phyloP scores from a whole-genome alignment of 345 rosid genomes.

The Bruguiera sexangula region DNA sequence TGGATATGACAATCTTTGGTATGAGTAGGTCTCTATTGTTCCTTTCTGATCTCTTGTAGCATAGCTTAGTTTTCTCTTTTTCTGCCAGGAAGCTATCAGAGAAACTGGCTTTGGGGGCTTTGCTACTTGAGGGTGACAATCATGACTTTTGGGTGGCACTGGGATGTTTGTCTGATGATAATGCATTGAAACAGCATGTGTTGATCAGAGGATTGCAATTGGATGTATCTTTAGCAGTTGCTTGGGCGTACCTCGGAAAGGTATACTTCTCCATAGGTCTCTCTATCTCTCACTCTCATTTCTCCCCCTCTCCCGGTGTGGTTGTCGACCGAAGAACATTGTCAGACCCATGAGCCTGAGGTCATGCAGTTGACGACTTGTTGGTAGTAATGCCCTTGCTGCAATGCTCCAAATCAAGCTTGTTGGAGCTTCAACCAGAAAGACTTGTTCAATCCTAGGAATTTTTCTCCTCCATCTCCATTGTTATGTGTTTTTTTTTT shows the following conservation, averaged over 20 bases:
- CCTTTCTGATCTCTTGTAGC: constrained; percentile 18
- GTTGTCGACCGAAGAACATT: too few relatives aligned
- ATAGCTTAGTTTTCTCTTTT: constrained; percentile 26
- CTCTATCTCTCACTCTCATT: background rate
- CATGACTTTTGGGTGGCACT: constrained; percentile 80
- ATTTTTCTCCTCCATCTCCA: too few relatives aligned
- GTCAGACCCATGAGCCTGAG: too few relatives aligned
- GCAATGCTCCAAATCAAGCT: too few relatives aligned
- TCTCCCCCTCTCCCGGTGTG: too few relatives aligned
- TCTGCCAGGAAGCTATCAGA: constrained; percentile 78
- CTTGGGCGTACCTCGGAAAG: constrained; percentile 95
- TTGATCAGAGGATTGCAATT: constrained; percentile 84
- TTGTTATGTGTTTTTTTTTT: too few relatives aligned
- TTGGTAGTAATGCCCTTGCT: too few relatives aligned
- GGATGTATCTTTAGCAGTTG: constrained; percentile 76
- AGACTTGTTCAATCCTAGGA: too few relatives aligned
- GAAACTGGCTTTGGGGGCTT: constrained; percentile 88
- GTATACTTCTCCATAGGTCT: constrained; percentile 31
- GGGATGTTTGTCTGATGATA: constrained; percentile 66
- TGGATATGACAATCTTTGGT: constrained; percentile 51
- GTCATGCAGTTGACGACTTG: too few relatives aligned
- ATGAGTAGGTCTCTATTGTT: constrained; percentile 25
- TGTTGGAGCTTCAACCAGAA: too few relatives aligned
- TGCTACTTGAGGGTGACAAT: constrained; percentile 79
- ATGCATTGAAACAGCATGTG: constrained; percentile 79